These are phyloP conservation scores for Candida berthetii DNA, from an alignment of 805 yeast species.

Conservation along the genomic window DNA sequence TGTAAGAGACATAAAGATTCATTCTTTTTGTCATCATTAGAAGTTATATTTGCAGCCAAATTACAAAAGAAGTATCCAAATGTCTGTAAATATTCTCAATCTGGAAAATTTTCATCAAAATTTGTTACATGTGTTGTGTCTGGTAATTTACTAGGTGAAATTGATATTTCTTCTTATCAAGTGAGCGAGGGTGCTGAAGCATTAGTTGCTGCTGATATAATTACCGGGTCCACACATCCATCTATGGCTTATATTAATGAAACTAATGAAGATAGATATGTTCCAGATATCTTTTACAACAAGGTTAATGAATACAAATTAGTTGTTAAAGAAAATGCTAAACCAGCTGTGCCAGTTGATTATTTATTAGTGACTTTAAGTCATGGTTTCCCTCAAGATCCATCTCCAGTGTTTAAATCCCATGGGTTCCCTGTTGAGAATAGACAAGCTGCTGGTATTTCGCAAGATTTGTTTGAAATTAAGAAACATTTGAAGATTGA, in stretches of 20 bases:
- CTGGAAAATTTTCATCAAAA: constrained; percentile 73
- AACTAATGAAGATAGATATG: constrained; percentile 70
- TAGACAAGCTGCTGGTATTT: constrained; percentile 66
- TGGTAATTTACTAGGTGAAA: constrained; percentile 85
- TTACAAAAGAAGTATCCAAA: constrained; percentile 67
- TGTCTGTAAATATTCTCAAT: constrained; percentile 52
- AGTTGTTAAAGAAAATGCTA: constrained; percentile 82
- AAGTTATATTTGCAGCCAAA: constrained; percentile 75
- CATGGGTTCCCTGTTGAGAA: constrained; percentile 70
- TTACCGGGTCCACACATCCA: constrained; percentile 87
- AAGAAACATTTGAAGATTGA: constrained; percentile 40
- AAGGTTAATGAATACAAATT: constrained; percentile 83
- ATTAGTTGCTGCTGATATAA: constrained; percentile 76
- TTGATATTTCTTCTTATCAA: constrained; percentile 88
- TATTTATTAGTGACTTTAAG: constrained; percentile 79
- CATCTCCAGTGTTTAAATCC: constrained; percentile 43
- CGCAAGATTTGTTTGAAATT: constrained; percentile 59
- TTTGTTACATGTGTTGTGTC: constrained; percentile 90
- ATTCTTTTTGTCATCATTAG: constrained; percentile 85
- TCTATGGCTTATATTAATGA: constrained; percentile 76
- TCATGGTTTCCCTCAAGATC: constrained; percentile 82
- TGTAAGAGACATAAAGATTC: constrained; percentile 92
- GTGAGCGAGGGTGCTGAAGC: constrained; percentile 87
- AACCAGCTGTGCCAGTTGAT: constrained; percentile 92
- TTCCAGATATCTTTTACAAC: constrained; percentile 89